These are phyloP conservation scores for Ilex aquifolium DNA, from an alignment of 257 asterid genomes.

Conservation along the genomic window DNA sequence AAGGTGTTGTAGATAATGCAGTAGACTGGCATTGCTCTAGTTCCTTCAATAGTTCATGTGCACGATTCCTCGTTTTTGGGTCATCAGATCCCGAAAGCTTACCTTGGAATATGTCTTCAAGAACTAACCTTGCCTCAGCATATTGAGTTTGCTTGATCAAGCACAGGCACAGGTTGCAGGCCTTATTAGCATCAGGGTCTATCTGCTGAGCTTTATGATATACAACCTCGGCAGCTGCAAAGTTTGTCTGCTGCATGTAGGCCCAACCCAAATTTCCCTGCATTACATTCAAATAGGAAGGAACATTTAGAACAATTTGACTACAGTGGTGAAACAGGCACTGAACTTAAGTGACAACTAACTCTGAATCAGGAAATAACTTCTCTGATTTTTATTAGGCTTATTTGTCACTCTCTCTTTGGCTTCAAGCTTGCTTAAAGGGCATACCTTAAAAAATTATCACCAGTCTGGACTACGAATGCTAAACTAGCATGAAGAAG, in stretches of 20 bases:
- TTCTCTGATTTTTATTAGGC: too few relatives aligned
- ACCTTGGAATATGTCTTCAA: slow-evolving; percentile 49
- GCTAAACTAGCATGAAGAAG: not conserved
- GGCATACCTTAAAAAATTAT: too few relatives aligned
- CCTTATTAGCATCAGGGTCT: slow-evolving; percentile 81
- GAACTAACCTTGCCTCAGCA: slow-evolving; percentile 51
- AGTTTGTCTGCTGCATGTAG: slow-evolving; percentile 71
- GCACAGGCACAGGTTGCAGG: slow-evolving; percentile 68
- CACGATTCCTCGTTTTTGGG: slow-evolving; percentile 45
- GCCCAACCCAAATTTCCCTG: slow-evolving; percentile 98
- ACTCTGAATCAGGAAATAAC: too few relatives aligned
- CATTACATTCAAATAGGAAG: slow-evolving; percentile 2
- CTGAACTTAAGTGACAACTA: too few relatives aligned
- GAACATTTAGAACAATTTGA: not conserved
- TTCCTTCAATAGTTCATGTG: slow-evolving; percentile 49
- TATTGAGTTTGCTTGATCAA: slow-evolving; percentile 56
- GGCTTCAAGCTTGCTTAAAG: too few relatives aligned
- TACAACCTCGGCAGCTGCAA: slow-evolving; percentile 61
- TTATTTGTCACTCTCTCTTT: too few relatives aligned
- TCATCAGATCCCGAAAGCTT: slow-evolving; percentile 56
- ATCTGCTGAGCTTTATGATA: slow-evolving; percentile 68
- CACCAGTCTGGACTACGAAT: not conserved
- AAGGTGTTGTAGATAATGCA: slow-evolving; percentile 12
- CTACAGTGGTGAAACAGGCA: not conserved
- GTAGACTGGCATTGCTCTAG: slow-evolving; percentile 26